These are phyloP conservation scores for Heliosperma pusillum DNA, from an alignment of 148 eudicot genomes.

Conservation along the genomic window DNA sequence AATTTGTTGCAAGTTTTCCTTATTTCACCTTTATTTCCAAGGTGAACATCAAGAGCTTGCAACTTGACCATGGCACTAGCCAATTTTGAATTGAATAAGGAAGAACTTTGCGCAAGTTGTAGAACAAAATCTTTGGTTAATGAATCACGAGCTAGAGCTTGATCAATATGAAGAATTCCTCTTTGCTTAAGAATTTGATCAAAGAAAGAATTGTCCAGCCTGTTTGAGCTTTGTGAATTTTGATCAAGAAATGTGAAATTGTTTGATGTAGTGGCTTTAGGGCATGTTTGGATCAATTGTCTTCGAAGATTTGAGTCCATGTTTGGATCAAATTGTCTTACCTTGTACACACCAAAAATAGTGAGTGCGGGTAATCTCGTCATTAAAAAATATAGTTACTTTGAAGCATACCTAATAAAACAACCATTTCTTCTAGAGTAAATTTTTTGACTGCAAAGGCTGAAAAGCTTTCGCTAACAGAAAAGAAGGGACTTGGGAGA, in stretches of 20 bases:
- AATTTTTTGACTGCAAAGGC: slow-evolving; percentile 17
- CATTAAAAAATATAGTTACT: no score
- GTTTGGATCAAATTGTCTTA: slow-evolving; percentile 5
- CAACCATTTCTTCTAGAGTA: slow-evolving; percentile 21
- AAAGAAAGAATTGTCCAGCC: slow-evolving; percentile 20
- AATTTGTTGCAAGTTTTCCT: slow-evolving; percentile 17
- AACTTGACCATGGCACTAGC: slow-evolving; percentile 23
- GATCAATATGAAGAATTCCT: slow-evolving; percentile 29
- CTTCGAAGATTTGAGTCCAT: slow-evolving; percentile 22
- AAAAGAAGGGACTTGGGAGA: slow-evolving; percentile 26
- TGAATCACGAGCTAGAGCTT: slow-evolving; percentile 20
- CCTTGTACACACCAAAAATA: no score
- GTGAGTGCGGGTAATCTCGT: no score
- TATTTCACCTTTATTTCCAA: no score
- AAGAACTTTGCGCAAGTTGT: neutral
- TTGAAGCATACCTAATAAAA: slow-evolving; percentile 22
- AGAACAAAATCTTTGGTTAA: slow-evolving; percentile 5
- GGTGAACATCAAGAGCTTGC: slow-evolving; percentile 5
- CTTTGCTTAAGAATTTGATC: slow-evolving; percentile 13
- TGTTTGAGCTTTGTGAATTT: slow-evolving; percentile 16
- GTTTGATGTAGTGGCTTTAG: neutral
- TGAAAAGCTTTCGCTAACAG: neutral
- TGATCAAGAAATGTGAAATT: slow-evolving; percentile 19
- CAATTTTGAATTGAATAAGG: neutral
- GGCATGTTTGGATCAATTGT: slow-evolving; percentile 20